Conservation (phyloP, 179 eudicot species). For the Drosera spatulata region DNA sequence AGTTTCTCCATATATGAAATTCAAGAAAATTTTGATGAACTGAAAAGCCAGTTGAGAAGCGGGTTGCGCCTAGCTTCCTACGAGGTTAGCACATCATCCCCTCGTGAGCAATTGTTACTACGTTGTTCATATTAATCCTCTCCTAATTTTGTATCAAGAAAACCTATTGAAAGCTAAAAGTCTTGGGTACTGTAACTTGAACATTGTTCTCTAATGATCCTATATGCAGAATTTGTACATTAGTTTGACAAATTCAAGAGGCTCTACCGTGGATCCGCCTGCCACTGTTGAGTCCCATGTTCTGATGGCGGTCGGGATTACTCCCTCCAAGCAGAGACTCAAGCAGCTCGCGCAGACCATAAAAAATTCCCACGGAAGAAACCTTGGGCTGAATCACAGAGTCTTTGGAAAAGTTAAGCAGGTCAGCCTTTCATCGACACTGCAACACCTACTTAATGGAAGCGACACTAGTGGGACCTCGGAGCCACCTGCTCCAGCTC, state of each 20-base stretch:
- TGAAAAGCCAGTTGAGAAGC: slow-evolving; percentile 52
- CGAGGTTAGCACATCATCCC: slow-evolving; percentile 42
- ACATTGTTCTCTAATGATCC: too few relatives aligned
- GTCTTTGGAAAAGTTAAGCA: slow-evolving; percentile 91
- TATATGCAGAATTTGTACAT: slow-evolving; percentile 74
- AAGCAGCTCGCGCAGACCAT: slow-evolving; percentile 89
- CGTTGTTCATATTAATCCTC: too few relatives aligned
- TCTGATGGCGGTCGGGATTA: slow-evolving; percentile 52
- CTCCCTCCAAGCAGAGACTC: slow-evolving; percentile 52
- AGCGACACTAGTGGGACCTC: slow-evolving; percentile 20
- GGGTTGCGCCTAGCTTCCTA: slow-evolving; percentile 63
- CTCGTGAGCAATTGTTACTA: neutral
- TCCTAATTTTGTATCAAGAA: too few relatives aligned
- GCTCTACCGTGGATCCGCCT: slow-evolving; percentile 77
- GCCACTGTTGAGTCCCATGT: slow-evolving; percentile 67
- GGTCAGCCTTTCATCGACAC: slow-evolving; percentile 71
- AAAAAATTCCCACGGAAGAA: slow-evolving; percentile 54
- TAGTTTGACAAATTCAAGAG: slow-evolving; percentile 62
- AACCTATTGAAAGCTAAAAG: neutral
- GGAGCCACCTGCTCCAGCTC: slow-evolving; percentile 63
- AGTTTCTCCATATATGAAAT: slow-evolving; percentile 61
- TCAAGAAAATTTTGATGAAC: slow-evolving; percentile 50
- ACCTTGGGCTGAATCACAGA: slow-evolving; percentile 84
- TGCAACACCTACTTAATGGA: slow-evolving; percentile 46
- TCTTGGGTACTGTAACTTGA: neutral